Percentiles rank a stretch among this genome's conserved stretches.
These are phyloP conservation scores for Rosa multiflora DNA, from an alignment of 306 rosid species.

Conservation along the genomic window DNA sequence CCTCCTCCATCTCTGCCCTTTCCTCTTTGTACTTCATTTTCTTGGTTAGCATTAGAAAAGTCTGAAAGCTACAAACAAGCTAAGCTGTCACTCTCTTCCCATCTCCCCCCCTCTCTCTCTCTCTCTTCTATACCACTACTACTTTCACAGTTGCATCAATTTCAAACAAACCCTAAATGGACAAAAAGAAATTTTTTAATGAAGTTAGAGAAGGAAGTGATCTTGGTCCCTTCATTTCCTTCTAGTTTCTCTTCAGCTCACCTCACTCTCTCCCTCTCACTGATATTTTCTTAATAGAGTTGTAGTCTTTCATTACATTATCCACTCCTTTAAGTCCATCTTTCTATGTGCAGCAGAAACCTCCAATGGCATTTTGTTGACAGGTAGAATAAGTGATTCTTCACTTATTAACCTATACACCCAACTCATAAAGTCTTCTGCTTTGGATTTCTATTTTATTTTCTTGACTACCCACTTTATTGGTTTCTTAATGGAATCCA, in stretches of 20 bases:
- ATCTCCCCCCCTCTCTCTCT: constrained; percentile 18
- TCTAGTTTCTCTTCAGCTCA: constrained; percentile 9
- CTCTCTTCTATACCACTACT: constrained; percentile 13
- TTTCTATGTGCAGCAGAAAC: constrained; percentile 27
- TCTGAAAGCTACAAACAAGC: constrained; percentile 66
- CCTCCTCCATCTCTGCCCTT: neutral
- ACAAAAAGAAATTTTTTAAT: neutral
- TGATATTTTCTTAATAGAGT: no score
- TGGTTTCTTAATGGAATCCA: constrained; percentile 59
- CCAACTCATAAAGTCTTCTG: constrained; percentile 11
- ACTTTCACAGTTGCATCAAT: neutral
- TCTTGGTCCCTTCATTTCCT: constrained; percentile 23
- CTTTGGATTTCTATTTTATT: neutral
- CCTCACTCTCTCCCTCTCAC: constrained; percentile 6
- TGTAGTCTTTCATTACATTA: constrained; percentile 27
- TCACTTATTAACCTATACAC: constrained; percentile 34
- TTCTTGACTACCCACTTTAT: constrained; percentile 33
- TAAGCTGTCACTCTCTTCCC: constrained; percentile 60
- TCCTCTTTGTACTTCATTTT: constrained; percentile 64
- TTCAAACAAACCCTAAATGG: constrained; percentile 41
- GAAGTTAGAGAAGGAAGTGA: neutral
- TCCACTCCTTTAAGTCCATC: constrained; percentile 24
- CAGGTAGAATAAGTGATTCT: constrained; percentile 49
- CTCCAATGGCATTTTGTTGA: constrained; percentile 42
- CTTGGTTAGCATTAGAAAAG: constrained; percentile 60